phyloP scores from a whole-genome alignment of 805 yeast genomes.

The Candida hungchunana region DNA sequence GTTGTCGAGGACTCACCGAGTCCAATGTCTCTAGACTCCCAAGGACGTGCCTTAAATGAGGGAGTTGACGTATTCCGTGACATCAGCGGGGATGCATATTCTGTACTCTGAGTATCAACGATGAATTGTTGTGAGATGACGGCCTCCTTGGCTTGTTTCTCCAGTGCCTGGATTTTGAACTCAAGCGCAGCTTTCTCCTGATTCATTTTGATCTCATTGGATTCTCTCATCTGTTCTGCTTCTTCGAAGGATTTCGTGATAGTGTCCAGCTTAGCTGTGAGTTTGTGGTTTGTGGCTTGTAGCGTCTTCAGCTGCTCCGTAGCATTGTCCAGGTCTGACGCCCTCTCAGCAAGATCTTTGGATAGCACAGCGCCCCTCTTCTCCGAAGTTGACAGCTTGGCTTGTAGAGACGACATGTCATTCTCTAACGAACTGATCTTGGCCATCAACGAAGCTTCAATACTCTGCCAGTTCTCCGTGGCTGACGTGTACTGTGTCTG shows the following conservation, averaged over 20 bases:
- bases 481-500: conserved; percentile 73
- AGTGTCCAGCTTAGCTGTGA: conserved; percentile 19
- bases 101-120: conserved; percentile 9
- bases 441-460: conserved; percentile 60
- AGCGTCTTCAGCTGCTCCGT: conserved; percentile 18
- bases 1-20: conserved; percentile 48
- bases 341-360: conserved; percentile 28
- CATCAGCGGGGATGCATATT: conserved; percentile 4
- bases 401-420: conserved; percentile 38
- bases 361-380: conserved; percentile 28
- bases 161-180: conserved; percentile 17
- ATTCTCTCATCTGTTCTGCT: conserved; percentile 24
- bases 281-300: conserved; percentile 24
- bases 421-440: conserved; percentile 42
- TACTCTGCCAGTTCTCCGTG: conserved; percentile 76
- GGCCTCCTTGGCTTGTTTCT: conserved; percentile 15
- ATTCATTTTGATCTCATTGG: conserved; percentile 12
- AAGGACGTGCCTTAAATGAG: conserved; percentile 16
- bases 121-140: conserved; percentile 18
- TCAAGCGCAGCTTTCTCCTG: conserved; percentile 20
- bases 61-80: conserved; percentile 18
- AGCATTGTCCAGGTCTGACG: conserved; percentile 21
- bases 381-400: conserved; percentile 23
- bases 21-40: conserved; percentile 31
- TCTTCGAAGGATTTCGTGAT: conserved; percentile 25